Conservation (phyloP, 192 early-diverging fungal species). For the Gigaspora rosea region DNA sequence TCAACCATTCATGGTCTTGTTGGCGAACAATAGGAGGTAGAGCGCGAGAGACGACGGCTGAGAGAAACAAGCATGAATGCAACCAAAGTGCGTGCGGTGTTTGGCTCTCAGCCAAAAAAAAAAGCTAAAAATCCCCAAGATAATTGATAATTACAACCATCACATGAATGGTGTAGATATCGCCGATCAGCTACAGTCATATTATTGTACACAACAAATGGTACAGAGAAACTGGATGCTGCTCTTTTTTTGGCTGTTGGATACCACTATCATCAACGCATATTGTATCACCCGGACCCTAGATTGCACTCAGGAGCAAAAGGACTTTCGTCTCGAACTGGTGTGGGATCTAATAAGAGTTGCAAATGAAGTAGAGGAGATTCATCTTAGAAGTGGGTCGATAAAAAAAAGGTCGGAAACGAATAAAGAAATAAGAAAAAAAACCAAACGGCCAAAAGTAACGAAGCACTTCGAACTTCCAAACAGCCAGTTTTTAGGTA, state of each 20-base stretch:
- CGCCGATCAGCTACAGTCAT: constrained; percentile 30
- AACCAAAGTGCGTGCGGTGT: too few species aligned
- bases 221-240: constrained; percentile 26
- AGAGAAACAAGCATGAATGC: too few species aligned
- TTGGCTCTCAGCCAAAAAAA: constrained; percentile 1
- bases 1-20: too few species aligned
- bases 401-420: neutral
- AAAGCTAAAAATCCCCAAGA: constrained; percentile 20
- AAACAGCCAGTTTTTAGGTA: neutral
- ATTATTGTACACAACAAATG: constrained; percentile 22
- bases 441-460: too few species aligned
- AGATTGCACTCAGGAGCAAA: constrained; percentile 1
- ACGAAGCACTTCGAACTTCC: constrained; percentile 1
- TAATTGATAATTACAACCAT: too few species aligned
- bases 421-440: neutral
- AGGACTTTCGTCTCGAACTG: neutral
- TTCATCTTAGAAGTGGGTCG: neutral
- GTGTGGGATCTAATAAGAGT: constrained; percentile 1
- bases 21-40: too few species aligned
- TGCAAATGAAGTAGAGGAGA: neutral
- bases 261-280: constrained; percentile 22
- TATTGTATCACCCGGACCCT: neutral
- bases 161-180: constrained; percentile 32
- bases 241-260: constrained; percentile 31
- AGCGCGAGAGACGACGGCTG: too few species aligned